Evolutionary conservation across 192 early-diverging fungal species (phyloP), one percentile per base, ranked within the genome.

Genomic region (Coemansia reversa): DNA sequence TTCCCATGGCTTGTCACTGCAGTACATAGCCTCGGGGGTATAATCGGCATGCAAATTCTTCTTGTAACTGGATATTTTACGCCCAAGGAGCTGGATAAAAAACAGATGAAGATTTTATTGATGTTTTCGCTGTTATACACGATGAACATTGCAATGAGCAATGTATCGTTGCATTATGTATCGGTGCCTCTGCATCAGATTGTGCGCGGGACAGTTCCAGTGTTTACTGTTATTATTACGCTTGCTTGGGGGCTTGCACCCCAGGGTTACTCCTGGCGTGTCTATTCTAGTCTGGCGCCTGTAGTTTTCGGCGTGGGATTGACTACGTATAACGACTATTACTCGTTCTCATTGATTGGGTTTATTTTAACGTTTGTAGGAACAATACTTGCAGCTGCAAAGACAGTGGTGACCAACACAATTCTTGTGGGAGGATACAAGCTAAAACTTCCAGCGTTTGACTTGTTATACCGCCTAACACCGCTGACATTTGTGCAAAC

Each of bases 1-100:
- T 93, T 87, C 65, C 94, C 94, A 7, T 94, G 94, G 94, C 87
- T 90, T 7, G 79, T 96, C 0, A 96, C 94, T 0, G 91, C 90
- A 2, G 85, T 93, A 56, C 94, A 96, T 69, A 89, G 88, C 8
- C 62, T 92, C 2, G 84, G 86, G 52, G 85, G 89, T 45, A 84
- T 87, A 1, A 62, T 91, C 23, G 94, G 94, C 0, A 88, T 85
- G 25, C 75, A 81, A 28, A 20, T 76, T 25, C 79, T 85, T 53
- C 83, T 66, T 25, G 63, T 56, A 54, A 32, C 70, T 12, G 88
- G 85, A 3, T 50, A 76, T 5, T 87, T 88, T 50, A 81, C 74
- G 16, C 89, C 88, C 14, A 58, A 65, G 24, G 55, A 67, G 2
- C 76, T 91, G 2, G 81, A 78, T n/a, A 67, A 67, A 33, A 69